Base-by-base conservation (phyloP, 2,329 filamentous ascomycete genomes). In the Gaeumannomyces tritici region DNA sequence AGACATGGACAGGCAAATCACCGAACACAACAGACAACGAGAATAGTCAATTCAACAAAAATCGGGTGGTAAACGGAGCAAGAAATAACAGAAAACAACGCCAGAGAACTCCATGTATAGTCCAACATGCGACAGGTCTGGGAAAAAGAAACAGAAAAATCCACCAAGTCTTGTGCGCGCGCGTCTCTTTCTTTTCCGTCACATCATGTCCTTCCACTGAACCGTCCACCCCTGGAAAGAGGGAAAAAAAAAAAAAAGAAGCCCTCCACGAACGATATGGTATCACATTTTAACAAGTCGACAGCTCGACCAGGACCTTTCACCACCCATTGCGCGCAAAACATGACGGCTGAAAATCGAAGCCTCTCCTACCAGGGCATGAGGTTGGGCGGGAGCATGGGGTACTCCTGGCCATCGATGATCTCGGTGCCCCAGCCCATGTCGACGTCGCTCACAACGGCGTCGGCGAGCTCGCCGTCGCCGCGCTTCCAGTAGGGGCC, bases 401-500 rank as follows among this genome's bases (percentile, higher is more conserved):
- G 76, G 64, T 78, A 79, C 66, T 74, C 73, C 21, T 69, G 67
- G 24, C 72, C 76, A 55, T 78, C 73, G 62, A 78, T 76, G 42
- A 74, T 66, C 68, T 79, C 76, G 13, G 71, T 75, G 24, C 75
- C 75, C 61, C 73, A 73, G 27, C 72, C 72, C 15, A 73, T 55
- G 54, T 73, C 69, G 56, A 66, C 65, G 28, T 63, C 60, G 65
- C 64, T 63, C 6, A 59, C 63, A 15, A 68, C 55, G 59, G 64
- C 65, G 51, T 65, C 31, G 31, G 12, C 62, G 7, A 63, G 64
- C 0, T n/a, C 42, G n/a, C 42, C 42, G n/a, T 65, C 67, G 11
- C 78, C 67, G 11, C 78, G 70, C 73, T 81, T 81, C 80, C 80
- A 83, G 51, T 71, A 70, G 5, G 70, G 67, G 47, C 75, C 70